A percentile compares a stretch with the other conserved stretches of the same genome.
Evolutionary conservation across 805 yeast species (phyloP).

Genomic region (Kurtzmaniella fragi): DNA sequence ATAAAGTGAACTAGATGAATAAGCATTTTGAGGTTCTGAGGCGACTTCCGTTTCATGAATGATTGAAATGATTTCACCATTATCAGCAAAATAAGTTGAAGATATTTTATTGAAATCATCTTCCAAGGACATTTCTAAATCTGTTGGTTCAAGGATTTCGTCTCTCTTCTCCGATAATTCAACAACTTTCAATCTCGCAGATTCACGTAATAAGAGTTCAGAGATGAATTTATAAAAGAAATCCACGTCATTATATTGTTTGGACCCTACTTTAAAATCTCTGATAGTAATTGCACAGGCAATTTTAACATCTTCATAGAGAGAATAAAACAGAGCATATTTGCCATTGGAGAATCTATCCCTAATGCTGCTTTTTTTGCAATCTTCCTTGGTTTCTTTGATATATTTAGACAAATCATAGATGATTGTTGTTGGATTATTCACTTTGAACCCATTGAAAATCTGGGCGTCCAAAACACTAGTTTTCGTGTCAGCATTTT

Average conservation of each 20-base stretch:
- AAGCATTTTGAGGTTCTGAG: background rate
- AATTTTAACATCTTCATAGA: constrained; percentile 65
- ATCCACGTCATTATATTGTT: constrained; percentile 50
- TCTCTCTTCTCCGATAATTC: constrained; percentile 10
- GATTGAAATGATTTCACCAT: constrained; percentile 54
- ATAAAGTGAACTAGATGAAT: constrained; percentile 21
- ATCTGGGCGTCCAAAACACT: constrained; percentile 19
- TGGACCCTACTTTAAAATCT: constrained; percentile 44
- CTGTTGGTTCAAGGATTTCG: constrained; percentile 18
- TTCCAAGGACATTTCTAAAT: constrained; percentile 40
- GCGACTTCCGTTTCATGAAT: constrained; percentile 29
- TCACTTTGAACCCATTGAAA: constrained; percentile 46
- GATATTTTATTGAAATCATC: constrained; percentile 61
- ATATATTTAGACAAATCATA: constrained; percentile 36
- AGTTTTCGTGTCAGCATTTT: constrained; percentile 20
- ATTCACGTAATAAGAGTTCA: constrained; percentile 61
- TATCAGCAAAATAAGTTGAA: constrained; percentile 42
- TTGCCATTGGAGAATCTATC: constrained; percentile 32
- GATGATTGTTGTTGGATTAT: constrained; percentile 37
- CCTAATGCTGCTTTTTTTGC: constrained; percentile 34
- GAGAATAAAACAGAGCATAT: constrained; percentile 47
- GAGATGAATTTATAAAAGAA: constrained; percentile 57
- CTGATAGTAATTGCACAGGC: constrained; percentile 47
- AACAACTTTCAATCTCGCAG: constrained; percentile 37
- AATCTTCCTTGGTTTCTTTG: constrained; percentile 18